Conservation (phyloP, 208 protist genomes). For the Herpetomonas tarakana region DNA sequence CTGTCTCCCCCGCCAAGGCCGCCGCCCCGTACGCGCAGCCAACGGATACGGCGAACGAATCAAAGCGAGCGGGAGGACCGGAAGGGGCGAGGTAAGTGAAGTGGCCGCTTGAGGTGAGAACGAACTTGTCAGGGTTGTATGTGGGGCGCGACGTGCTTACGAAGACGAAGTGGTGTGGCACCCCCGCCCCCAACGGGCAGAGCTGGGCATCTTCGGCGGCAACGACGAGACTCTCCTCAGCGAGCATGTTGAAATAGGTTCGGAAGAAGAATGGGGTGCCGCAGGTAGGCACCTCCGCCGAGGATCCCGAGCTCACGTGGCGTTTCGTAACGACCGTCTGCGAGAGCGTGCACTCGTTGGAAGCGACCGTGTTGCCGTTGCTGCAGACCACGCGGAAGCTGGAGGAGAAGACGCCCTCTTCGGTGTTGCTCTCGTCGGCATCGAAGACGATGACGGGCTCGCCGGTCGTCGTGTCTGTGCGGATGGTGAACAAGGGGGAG, state of each 20-base stretch:
- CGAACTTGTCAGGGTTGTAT: constrained; percentile 18
- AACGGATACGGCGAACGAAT: constrained; percentile 27
- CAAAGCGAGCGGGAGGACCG: constrained; percentile 11
- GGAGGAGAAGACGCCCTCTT: constrained; percentile 39
- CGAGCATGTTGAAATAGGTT: constrained; percentile 15
- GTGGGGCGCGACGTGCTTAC: constrained; percentile 12
- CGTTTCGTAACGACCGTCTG: constrained; percentile 29
- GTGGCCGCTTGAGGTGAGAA: constrained; percentile 12
- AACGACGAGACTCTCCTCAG: constrained; percentile 12
- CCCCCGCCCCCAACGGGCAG: constrained; percentile 12
- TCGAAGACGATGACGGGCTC: constrained; percentile 39
- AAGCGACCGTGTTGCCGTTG: constrained; percentile 4
- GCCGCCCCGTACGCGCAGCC: constrained; percentile 4
- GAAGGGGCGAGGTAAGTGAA: constrained; percentile 25
- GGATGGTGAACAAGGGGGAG: constrained; percentile 11
- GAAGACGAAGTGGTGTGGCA: constrained; percentile 6
- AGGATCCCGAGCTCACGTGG: not conserved
- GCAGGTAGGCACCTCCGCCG: constrained; percentile 11
- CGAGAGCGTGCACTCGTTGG: constrained; percentile 22
- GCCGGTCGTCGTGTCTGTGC: constrained; percentile 15
- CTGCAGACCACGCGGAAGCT: constrained; percentile 41
- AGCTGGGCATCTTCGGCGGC: constrained; percentile 16
- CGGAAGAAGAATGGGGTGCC: constrained; percentile 13
- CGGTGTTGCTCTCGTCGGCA: constrained; percentile 15
- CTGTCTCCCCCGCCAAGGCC: not conserved